Conservation (phyloP, 305 asterid species). For the Rubia peregrina region DNA sequence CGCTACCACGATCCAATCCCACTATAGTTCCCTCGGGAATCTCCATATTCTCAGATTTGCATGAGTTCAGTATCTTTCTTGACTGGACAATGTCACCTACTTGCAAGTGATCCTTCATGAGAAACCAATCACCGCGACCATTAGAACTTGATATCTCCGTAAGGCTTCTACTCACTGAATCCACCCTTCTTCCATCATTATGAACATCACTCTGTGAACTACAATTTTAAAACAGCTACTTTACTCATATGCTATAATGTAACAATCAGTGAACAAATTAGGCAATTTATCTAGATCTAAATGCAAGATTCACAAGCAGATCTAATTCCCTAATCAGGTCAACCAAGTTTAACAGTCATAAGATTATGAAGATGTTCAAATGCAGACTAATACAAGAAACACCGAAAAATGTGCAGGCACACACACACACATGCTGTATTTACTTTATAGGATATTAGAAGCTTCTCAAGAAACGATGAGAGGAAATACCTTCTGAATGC, state of each 20-base stretch:
- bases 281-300: not conserved
- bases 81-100: constrained; percentile 77
- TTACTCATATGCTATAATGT: not conserved
- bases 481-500: constrained; percentile 68
- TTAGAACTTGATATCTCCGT: constrained; percentile 43
- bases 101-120: constrained; percentile 72
- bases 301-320: not conserved
- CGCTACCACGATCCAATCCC: constrained; percentile 67
- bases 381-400: not conserved
- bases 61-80: constrained; percentile 54
- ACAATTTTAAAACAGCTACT: constrained; percentile 22
- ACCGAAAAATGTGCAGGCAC: not conserved
- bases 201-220: constrained; percentile 56
- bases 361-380: not conserved
- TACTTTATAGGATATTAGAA: not conserved
- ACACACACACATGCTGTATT: not conserved
- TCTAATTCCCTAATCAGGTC: not conserved
- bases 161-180: constrained; percentile 35
- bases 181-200: constrained; percentile 52
- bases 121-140: constrained; percentile 75
- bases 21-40: constrained; percentile 67
- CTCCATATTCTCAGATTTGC: constrained; percentile 67
- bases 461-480: constrained; percentile 1
- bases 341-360: constrained; percentile 3
- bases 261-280: not conserved